Base-by-base conservation (phyloP, 164 flowering plant species). In the Piper betle region DNA sequence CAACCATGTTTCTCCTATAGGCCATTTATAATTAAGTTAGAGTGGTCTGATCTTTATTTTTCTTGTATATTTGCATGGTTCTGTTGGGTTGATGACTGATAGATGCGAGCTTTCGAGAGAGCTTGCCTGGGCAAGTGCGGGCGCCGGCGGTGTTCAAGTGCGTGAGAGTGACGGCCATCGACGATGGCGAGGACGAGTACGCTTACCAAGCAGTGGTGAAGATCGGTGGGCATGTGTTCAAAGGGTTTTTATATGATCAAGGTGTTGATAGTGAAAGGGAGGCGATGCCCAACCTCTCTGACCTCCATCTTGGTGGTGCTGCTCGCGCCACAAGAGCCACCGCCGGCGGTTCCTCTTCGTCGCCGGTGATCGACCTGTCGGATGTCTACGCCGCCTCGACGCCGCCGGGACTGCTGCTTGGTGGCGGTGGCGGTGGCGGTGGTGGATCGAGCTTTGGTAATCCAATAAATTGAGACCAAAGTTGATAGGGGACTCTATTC, bases 81-180 rank as follows among this genome's bases (percentile, higher is more conserved):
- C 56, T 53, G 25, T 55, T 55, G 50, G 64, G n/a, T 16, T 12
- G 16, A 33, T 38, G 43, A 25, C 33, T 1, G 33, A 25, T 62
- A 89, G 96, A 85, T 79, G 84, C 81, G 6, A 70, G 91, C 40
- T 85, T 84, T 41, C 80, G 79, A 37, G 95, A 85, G 57, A 10
- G 77, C 52, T 75, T 89, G 65, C 98, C 98, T 0, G 82, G 86
- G 52, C 91, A 89, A 69, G 82, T 92, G 4, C 80, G 79, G 3
- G 91, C 90, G 2, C 91, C 88, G 52, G 98, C 97, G 6, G 84
- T 82, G 10, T 92, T 92, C 83, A 87, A 80, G 79, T 92, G 97
- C 67, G 96, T 92, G 15, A 64, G 85, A 17, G 97, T 92, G 66
- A 86, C 96, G 7, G 81, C 96, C 7, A 64, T 92, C 41, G 96